Percentiles rank a stretch among this genome's conserved stretches.
Evolutionary conservation across 176 grass and related monocot genomes (phyloP).

Genomic region (Hsuehochloa calcarea): DNA sequence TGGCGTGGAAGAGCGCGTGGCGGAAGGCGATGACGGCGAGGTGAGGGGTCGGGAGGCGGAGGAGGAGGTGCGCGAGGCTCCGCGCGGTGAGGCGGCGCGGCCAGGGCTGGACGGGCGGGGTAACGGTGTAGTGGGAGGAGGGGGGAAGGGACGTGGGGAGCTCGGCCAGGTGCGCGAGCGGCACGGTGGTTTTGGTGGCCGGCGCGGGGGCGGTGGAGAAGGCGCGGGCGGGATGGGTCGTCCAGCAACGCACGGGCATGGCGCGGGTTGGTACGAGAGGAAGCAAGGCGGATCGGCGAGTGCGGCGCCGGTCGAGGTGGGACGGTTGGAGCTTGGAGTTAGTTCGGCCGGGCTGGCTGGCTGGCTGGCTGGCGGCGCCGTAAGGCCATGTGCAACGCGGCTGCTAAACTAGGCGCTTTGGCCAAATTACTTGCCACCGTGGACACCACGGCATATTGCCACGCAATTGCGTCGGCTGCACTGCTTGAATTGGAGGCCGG

Average conservation of each 20-base stretch:
- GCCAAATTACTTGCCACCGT: too few species aligned
- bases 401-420: too few species aligned
- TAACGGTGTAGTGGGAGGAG: conserved; percentile 35
- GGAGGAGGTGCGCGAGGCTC: conserved; percentile 21
- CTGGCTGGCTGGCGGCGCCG: too few species aligned
- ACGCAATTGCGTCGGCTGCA: too few species aligned
- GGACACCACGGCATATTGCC: too few species aligned
- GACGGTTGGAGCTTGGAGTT: too few species aligned
- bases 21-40: conserved; percentile 36
- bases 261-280: neutral
- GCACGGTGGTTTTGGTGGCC: conserved; percentile 18
- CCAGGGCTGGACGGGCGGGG: conserved; percentile 40
- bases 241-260: neutral
- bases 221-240: neutral
- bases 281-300: neutral
- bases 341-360: too few species aligned
- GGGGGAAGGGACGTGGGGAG: conserved; percentile 31
- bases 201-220: conserved; percentile 11
- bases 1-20: conserved; percentile 41
- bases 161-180: conserved; percentile 37
- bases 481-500: too few species aligned
- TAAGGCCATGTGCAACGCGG: too few species aligned
- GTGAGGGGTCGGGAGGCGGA: conserved; percentile 33
- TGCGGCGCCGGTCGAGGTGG: too few species aligned
- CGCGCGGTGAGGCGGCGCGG: conserved; percentile 41